These are phyloP conservation scores for Neurospora sp. DNA, from an alignment of 495 filamentous ascomycete species.

Conservation along the genomic window DNA sequence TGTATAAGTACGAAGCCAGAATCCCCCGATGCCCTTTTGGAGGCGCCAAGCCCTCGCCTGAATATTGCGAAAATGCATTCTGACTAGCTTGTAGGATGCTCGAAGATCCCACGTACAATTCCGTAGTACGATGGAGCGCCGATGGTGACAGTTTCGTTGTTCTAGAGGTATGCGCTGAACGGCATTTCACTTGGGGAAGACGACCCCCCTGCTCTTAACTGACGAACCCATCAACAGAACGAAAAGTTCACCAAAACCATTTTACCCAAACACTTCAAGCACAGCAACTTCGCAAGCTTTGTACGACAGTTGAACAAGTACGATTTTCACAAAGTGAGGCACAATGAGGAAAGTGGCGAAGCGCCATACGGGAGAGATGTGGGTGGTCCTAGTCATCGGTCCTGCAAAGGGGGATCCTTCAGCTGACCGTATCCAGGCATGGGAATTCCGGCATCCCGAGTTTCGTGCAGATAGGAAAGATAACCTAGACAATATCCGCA, in stretches of 20 bases:
- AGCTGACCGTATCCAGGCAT: conserved; percentile 50
- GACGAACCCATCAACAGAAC: conserved; percentile 47
- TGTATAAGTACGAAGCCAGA: conserved; percentile 73
- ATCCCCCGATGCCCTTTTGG: background rate
- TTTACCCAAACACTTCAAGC: conserved; percentile 97
- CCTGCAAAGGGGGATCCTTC: background rate
- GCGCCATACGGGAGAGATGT: conserved; percentile 88
- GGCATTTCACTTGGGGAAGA: conserved; percentile 1
- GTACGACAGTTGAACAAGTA: conserved; percentile 99
- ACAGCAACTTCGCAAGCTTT: conserved; percentile 98
- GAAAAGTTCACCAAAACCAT: conserved; percentile 98
- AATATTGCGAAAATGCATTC: conserved; percentile 7
- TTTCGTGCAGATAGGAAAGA: conserved; percentile 95
- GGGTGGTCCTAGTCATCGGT: conserved; percentile 26
- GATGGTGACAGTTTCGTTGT: conserved; percentile 95
- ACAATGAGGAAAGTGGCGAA: conserved; percentile 88
- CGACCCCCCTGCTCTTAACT: background rate
- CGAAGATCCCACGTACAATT: conserved; percentile 85
- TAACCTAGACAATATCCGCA: conserved; percentile 89
- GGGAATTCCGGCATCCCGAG: conserved; percentile 98
- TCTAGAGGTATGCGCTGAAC: conserved; percentile 63
- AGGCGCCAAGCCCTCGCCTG: conserved; percentile 1
- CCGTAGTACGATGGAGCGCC: conserved; percentile 91
- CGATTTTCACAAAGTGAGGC: conserved; percentile 97
- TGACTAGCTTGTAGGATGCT: conserved; percentile 64